Evolutionary conservation across 768 basidiomycete genomes (phyloP).

Genomic region (Hydnum rufescens): DNA sequence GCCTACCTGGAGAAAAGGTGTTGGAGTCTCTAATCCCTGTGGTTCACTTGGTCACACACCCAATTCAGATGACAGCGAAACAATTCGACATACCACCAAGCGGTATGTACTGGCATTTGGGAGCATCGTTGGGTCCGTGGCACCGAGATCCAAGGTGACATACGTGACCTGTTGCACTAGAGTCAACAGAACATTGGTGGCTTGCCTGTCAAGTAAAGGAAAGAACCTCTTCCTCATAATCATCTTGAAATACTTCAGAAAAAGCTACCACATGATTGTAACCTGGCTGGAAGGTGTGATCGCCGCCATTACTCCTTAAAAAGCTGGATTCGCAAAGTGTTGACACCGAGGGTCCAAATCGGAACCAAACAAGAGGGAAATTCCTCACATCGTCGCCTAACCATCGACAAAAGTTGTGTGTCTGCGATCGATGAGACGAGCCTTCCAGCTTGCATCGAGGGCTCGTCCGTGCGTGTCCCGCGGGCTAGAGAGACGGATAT

Average conservation of each 20-base stretch:
- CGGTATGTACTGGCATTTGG: constrained; percentile 51
- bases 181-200: neutral
- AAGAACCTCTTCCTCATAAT: constrained; percentile 9
- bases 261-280: constrained; percentile 5
- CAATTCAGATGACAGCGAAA: neutral
- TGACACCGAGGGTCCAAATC: too few relatives aligned
- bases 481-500: too few relatives aligned
- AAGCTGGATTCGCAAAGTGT: too few relatives aligned
- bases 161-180: constrained; percentile 20
- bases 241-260: constrained; percentile 6
- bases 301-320: too few relatives aligned
- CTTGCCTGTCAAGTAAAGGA: neutral
- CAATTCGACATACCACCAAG: constrained; percentile 38
- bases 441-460: too few relatives aligned
- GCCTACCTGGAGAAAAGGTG: constrained; percentile 56
- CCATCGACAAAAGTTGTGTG: too few relatives aligned
- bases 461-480: too few relatives aligned
- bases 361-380: too few relatives aligned
- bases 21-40: constrained; percentile 59
- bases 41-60: neutral
- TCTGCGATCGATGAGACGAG: too few relatives aligned
- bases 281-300: neutral
- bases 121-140: constrained; percentile 51
- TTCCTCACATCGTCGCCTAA: too few relatives aligned
- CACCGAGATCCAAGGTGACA: constrained; percentile 54